Conservation (phyloP, 208 protist genomes). For the Spironucleus salmonicida region DNA sequence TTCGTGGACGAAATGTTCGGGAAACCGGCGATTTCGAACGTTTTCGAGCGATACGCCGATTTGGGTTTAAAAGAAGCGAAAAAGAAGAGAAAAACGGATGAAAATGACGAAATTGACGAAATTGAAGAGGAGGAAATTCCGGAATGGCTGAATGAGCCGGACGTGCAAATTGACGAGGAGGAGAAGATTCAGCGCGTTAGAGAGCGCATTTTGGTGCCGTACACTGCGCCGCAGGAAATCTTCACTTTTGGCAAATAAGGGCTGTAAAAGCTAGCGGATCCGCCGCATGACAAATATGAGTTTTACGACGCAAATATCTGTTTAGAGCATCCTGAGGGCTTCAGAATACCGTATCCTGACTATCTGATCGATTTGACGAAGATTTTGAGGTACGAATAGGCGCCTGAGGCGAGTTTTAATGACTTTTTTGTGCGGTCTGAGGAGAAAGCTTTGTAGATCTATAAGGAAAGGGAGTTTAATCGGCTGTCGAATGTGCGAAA, state of each 20-base stretch:
- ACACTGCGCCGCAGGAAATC: not conserved
- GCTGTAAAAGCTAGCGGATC: not conserved
- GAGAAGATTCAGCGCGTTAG: constrained; percentile 8
- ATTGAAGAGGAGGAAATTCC: not conserved
- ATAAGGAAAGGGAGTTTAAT: not conserved
- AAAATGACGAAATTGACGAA: not conserved
- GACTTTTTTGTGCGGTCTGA: not conserved
- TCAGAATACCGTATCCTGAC: constrained; percentile 1
- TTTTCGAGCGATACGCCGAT: not conserved
- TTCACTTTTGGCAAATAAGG: not conserved
- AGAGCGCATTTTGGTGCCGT: constrained; percentile 2
- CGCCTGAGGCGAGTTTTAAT: not conserved
- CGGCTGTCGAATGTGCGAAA: not conserved
- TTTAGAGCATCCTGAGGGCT: constrained; percentile 15
- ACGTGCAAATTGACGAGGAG: not conserved
- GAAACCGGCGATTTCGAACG: not conserved
- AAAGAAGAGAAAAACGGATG: not conserved
- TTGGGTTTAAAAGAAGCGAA: not conserved
- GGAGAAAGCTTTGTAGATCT: not conserved
- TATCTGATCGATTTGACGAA: constrained; percentile 11
- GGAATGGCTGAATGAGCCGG: not conserved
- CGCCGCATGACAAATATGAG: not conserved
- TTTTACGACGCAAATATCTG: constrained; percentile 4
- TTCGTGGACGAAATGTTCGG: not conserved
- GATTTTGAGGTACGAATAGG: not conserved